Percentiles rank a stretch among this genome's conserved stretches.
These are phyloP conservation scores for Ocimum tenuiflorum DNA, from an alignment of 257 asterid genomes.

Conservation along the genomic window DNA sequence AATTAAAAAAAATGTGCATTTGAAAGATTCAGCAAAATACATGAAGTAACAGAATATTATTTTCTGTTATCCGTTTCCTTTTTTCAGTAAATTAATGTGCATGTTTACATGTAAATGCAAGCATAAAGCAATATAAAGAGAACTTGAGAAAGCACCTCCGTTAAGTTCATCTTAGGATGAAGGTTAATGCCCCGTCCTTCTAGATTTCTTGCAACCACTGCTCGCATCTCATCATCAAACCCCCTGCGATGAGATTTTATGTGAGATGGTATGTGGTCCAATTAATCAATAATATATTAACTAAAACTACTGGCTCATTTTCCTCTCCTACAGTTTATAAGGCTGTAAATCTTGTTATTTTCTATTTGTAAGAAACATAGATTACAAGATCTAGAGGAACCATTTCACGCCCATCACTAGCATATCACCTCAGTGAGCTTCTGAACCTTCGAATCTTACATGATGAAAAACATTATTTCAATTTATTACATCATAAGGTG, in stretches of 20 bases:
- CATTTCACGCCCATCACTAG: no score
- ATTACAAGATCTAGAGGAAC: no score
- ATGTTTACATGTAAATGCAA: not conserved
- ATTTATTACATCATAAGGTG: no score
- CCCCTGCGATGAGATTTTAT: slow-evolving; percentile 51
- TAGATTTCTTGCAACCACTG: slow-evolving; percentile 77
- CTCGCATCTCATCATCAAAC: slow-evolving; percentile 94
- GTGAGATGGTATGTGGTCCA: not conserved
- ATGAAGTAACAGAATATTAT: not conserved
- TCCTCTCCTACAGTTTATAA: no score
- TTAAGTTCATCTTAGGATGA: slow-evolving; percentile 68
- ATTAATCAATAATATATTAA: not conserved
- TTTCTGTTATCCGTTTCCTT: not conserved
- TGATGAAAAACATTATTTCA: no score
- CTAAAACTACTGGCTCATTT: not conserved
- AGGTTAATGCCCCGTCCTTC: slow-evolving; percentile 92
- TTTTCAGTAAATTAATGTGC: not conserved
- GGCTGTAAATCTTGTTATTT: no score
- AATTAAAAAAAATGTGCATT: not conserved
- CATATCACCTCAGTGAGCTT: no score
- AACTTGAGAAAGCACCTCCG: slow-evolving; percentile 51
- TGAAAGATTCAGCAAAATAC: not conserved
- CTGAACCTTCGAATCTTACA: no score
- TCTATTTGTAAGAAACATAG: no score
- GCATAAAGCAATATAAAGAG: not conserved